Evolutionary conservation across 768 basidiomycete species (phyloP).

Genomic region (Lyophyllum semitale): DNA sequence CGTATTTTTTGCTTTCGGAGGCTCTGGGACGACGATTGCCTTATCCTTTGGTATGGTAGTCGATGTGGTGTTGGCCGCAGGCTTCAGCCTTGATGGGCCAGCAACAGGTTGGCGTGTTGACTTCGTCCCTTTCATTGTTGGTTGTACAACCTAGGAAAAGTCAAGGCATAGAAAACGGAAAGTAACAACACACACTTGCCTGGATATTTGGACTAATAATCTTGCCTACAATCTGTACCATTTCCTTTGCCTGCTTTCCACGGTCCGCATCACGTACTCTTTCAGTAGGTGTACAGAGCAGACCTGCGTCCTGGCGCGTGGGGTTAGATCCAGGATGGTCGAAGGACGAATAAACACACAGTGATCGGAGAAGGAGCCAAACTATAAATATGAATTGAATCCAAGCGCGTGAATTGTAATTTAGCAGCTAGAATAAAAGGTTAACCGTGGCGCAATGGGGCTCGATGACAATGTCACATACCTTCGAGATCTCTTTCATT

Average conservation of each 20-base stretch:
- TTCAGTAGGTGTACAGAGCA: slow-evolving; percentile 43
- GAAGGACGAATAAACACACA: slow-evolving; percentile 39
- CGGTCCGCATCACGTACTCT: slow-evolving; percentile 40
- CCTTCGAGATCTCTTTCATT: slow-evolving; percentile 67
- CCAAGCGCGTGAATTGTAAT: slow-evolving; percentile 50
- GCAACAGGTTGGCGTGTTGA: slow-evolving; percentile 37
- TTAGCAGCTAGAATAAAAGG: slow-evolving; percentile 45
- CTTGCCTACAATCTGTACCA: slow-evolving; percentile 47
- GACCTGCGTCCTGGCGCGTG: slow-evolving; percentile 41
- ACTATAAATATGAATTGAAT: slow-evolving; percentile 69
- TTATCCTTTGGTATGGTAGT: slow-evolving; percentile 7
- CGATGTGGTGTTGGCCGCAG: background rate
- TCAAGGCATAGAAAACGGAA: background rate
- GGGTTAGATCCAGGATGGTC: background rate
- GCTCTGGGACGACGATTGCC: slow-evolving; percentile 2
- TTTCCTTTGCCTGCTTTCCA: slow-evolving; percentile 40
- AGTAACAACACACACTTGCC: slow-evolving; percentile 29
- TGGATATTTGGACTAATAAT: slow-evolving; percentile 47
- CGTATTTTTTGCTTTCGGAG: slow-evolving; percentile 10
- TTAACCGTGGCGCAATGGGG: background rate
- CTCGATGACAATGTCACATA: slow-evolving; percentile 30
- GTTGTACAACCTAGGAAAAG: slow-evolving; percentile 7
- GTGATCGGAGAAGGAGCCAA: slow-evolving; percentile 64
- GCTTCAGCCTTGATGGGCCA: slow-evolving; percentile 38
- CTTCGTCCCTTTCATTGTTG: slow-evolving; percentile 16